Evolutionary conservation across 306 rosid genomes (phyloP).

Genomic region (Vigna angularis): DNA sequence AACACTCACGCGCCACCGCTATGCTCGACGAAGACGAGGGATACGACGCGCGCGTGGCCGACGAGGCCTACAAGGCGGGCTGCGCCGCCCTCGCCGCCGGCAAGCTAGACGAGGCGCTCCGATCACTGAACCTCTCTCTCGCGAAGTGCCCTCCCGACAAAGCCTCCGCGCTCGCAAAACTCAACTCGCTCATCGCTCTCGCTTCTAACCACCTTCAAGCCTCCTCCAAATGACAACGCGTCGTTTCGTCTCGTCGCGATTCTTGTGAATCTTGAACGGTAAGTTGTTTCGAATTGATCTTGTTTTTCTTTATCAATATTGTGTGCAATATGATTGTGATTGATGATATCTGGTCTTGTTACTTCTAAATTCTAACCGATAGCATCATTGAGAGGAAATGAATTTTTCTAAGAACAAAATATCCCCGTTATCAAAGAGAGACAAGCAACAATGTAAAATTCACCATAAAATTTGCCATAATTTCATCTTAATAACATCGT

Average conservation of each 20-base stretch:
- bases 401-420: too few species aligned
- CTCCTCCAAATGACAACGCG: conserved; percentile 15
- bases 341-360: not conserved
- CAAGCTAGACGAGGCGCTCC: conserved; percentile 75
- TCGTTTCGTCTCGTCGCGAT: not conserved
- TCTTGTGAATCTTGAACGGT: not conserved
- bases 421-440: too few species aligned
- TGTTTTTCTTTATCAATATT: not conserved
- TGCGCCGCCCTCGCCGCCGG: conserved; percentile 86
- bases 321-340: not conserved
- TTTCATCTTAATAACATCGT: too few species aligned
- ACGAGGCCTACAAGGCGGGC: conserved; percentile 82
- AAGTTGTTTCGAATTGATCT: not conserved
- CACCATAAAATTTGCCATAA: too few species aligned
- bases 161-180: conserved; percentile 68
- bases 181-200: conserved; percentile 74
- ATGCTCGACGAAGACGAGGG: conserved; percentile 42
- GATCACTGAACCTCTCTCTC: conserved; percentile 66
- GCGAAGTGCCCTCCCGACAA: conserved; percentile 80
- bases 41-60: conserved; percentile 73
- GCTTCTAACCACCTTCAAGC: conserved; percentile 74
- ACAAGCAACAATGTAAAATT: too few species aligned
- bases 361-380: not conserved
- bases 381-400: too few species aligned
- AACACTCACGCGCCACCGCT: conserved; percentile 68